Evolutionary conservation across 148 eudicot species (phyloP).

Genomic region (Salicornia ramosissima): DNA sequence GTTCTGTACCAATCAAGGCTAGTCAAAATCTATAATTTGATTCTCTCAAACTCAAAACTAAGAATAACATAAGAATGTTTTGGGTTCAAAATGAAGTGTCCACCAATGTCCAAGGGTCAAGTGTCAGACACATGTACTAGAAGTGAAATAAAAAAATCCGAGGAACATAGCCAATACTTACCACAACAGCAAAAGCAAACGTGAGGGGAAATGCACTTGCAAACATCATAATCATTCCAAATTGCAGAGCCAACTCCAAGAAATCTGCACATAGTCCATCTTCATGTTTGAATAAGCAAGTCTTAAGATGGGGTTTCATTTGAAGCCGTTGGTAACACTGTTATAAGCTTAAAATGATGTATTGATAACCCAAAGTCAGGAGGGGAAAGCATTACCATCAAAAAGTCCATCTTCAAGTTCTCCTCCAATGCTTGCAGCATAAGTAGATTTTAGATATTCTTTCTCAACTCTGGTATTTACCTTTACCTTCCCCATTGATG

Average conservation of each 20-base stretch:
- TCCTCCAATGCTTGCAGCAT: slow-evolving; percentile 85
- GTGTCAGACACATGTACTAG: too few species aligned
- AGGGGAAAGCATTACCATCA: slow-evolving; percentile 57
- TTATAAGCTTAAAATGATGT: too few species aligned
- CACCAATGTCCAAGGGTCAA: too few species aligned
- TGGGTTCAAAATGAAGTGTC: too few species aligned
- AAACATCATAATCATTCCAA: slow-evolving; percentile 99
- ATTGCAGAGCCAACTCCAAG: slow-evolving; percentile 84
- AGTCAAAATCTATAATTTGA: not conserved
- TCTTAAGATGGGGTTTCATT: too few species aligned
- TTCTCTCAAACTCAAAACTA: too few species aligned
- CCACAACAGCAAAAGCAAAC: slow-evolving; percentile 77
- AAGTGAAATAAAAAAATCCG: not conserved
- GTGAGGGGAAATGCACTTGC: slow-evolving; percentile 94
- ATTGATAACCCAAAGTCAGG: not conserved
- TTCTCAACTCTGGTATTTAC: slow-evolving; percentile 77
- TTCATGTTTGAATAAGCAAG: not conserved
- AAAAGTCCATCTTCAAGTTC: slow-evolving; percentile 97
- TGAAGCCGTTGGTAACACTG: too few species aligned
- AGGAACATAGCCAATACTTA: slow-evolving; percentile 21
- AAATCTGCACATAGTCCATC: slow-evolving; percentile 67
- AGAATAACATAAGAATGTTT: too few species aligned
- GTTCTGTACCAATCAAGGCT: slow-evolving; percentile 46
- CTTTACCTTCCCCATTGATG: slow-evolving; percentile 39
- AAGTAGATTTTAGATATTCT: slow-evolving; percentile 80